Base-by-base conservation (phyloP, 441 rosid species). In the Populus hybrid region DNA sequence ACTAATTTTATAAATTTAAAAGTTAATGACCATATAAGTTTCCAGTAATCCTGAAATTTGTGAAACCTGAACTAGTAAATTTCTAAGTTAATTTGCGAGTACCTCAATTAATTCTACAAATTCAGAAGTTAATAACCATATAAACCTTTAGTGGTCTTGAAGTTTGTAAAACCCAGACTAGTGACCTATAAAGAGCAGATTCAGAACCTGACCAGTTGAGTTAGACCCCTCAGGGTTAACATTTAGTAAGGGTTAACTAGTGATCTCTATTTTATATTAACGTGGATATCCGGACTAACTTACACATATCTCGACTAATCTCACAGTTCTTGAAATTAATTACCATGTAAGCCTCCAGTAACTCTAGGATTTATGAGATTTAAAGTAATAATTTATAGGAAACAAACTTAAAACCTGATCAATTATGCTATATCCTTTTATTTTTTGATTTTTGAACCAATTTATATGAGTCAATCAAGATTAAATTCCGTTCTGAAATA, bases 321-420 rank as follows among this genome's bases (percentile, higher is more conserved):
- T 2, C 0, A 38, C 0, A 3, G 0, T 0, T 0, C 11, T 0
- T 38, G 0, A 38, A 38, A 0, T 38, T 10, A 38, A 38, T 0
- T 0, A 38, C 0, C 0, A 38, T 38, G 0, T 9, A 38, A 38
- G 0, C 0, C 0, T 38, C 0, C 0, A 0, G 0, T 38, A 38
- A 0, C 12, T 0, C 3, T 38, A 38, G 0, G 0, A 10, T 38
- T 38, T 38, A 0, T 9, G 0, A 38, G 0, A 38, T 0, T n/a
- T n/a, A n/a, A n/a, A n/a, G n/a, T n/a, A n/a, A n/a, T n/a, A n/a
- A n/a, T n/a, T n/a, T n/a, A n/a, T n/a, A n/a, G n/a, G n/a, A n/a
- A n/a, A n/a, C 28, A 38, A 2, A 36, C 2, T 36, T 36, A 7
- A 9, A 38, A 0, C 1, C 1, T 26, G 0, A 26, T 26, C 1